phyloP scores from a whole-genome alignment of 1,284 basidiomycete species.

The Caloboletus firmus region DNA sequence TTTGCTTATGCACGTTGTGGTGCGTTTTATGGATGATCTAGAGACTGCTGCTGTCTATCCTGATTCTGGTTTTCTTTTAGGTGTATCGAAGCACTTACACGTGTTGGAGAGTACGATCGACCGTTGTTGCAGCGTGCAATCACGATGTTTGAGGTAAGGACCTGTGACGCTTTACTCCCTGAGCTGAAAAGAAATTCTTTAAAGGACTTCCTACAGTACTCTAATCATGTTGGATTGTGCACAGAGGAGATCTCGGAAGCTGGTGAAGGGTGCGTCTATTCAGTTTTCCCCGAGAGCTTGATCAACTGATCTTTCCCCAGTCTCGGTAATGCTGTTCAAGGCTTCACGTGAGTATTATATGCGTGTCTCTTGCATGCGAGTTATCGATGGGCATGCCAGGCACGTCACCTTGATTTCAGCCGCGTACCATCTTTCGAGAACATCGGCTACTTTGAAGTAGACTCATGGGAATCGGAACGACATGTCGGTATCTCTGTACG shows the following conservation, averaged over 20 bases:
- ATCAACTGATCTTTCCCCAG: constrained; percentile 35
- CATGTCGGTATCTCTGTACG: not conserved
- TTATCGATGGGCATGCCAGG: constrained; percentile 36
- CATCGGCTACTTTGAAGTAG: constrained; percentile 35
- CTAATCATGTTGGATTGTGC: constrained; percentile 85
- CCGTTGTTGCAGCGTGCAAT: constrained; percentile 68
- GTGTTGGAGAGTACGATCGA: constrained; percentile 77
- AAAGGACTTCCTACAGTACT: constrained; percentile 76
- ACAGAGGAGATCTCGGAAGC: constrained; percentile 81
- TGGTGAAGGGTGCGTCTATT: constrained; percentile 63
- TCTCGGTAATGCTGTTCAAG: constrained; percentile 82
- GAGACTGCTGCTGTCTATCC: not conserved
- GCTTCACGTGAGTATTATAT: constrained; percentile 66
- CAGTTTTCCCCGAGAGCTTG: not conserved
- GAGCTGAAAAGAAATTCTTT: not conserved
- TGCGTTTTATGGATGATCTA: not conserved
- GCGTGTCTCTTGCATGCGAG: not conserved
- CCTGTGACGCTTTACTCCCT: not conserved
- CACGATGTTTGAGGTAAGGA: constrained; percentile 77
- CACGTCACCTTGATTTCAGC: constrained; percentile 83
- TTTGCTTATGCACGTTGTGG: constrained; percentile 80
- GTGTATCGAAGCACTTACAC: constrained; percentile 85
- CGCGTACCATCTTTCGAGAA: constrained; percentile 77
- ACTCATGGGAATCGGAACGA: not conserved
- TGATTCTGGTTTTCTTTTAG: constrained; percentile 41